A percentile compares a stretch with the other conserved stretches of the same genome.
phyloP scores from a whole-genome alignment of 2,329 filamentous ascomycete genomes.

The Fusarium sp. region DNA sequence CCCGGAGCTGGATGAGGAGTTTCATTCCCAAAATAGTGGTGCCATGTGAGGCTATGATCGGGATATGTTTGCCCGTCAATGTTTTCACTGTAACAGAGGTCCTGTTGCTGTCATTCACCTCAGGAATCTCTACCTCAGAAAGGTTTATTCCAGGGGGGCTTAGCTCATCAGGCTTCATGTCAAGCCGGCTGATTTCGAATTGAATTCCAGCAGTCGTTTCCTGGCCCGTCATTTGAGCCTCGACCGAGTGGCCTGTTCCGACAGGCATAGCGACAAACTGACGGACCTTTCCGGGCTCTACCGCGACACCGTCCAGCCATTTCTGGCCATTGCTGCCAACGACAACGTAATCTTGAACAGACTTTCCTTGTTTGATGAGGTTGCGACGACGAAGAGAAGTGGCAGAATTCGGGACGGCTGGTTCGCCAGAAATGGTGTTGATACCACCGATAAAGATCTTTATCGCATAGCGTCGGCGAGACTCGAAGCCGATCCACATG shows the following conservation, averaged over 20 bases:
- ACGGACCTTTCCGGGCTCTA: neutral
- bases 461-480: neutral
- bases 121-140: no score
- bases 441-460: neutral
- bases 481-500: constrained; percentile 5
- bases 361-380: neutral
- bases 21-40: no score
- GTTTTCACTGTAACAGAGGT: no score
- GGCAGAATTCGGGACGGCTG: fast-evolving
- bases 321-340: neutral
- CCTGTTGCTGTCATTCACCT: no score
- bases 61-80: no score
- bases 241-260: neutral
- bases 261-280: constrained; percentile 3
- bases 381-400: neutral
- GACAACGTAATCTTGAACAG: neutral
- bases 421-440: constrained; percentile 5
- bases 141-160: no score
- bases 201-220: neutral
- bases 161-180: neutral
- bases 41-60: no score
- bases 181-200: neutral
- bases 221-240: neutral
- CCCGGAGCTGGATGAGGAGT: no score
- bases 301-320: neutral